These are phyloP conservation scores for Lathyrus tuberosus DNA, from an alignment of 306 rosid species.

Conservation along the genomic window DNA sequence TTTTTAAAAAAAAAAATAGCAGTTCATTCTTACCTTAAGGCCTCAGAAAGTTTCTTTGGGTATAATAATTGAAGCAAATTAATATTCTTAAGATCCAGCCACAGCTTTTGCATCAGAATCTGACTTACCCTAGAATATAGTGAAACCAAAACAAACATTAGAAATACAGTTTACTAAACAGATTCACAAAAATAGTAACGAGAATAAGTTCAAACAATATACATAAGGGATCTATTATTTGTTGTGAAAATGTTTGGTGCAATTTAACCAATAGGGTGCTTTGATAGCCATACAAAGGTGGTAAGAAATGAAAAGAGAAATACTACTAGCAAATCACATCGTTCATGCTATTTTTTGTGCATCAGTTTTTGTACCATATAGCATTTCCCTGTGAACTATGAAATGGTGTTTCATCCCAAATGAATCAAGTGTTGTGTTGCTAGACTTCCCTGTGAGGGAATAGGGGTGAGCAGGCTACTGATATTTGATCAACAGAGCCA, in stretches of 20 bases:
- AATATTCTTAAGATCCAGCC: slow-evolving; percentile 53
- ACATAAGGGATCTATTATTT: not conserved
- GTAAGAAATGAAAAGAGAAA: slow-evolving; percentile 8
- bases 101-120: slow-evolving; percentile 66
- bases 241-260: not conserved
- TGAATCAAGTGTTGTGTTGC: not conserved
- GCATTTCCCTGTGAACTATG: not conserved
- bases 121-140: slow-evolving; percentile 61
- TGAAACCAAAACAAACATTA: slow-evolving; percentile 30
- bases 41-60: slow-evolving; percentile 9
- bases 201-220: slow-evolving; percentile 12
- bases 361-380: not conserved
- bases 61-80: slow-evolving; percentile 14
- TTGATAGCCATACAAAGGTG: not conserved
- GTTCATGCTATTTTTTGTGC: not conserved
- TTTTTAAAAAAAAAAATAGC: not conserved
- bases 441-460: not conserved
- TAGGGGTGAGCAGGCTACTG: slow-evolving; percentile 6
- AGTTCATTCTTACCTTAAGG: slow-evolving; percentile 27
- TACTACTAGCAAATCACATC: not conserved
- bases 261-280: not conserved
- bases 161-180: slow-evolving; percentile 15
- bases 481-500: slow-evolving; percentile 15
- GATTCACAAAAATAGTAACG: not conserved
- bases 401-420: not conserved